Percentiles rank a stretch among this genome's conserved stretches.
phyloP scores from a whole-genome alignment of 1,284 basidiomycete genomes.

The Microbotryum violaceum region DNA sequence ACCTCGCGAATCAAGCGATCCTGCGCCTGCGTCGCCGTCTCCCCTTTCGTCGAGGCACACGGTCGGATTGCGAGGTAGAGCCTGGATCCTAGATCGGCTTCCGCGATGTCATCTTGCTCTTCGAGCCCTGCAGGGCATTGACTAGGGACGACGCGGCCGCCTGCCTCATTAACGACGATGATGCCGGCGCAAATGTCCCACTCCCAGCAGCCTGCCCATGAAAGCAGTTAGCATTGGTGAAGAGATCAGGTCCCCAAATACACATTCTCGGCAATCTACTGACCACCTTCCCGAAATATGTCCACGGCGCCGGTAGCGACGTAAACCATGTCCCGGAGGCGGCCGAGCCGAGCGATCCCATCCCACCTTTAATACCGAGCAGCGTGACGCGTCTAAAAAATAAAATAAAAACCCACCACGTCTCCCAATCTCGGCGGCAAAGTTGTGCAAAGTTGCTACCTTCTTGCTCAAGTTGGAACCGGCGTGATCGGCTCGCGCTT shows the following conservation, averaged over 20 bases:
- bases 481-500: conserved; percentile 31
- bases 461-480: conserved; percentile 34
- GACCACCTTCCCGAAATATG: conserved; percentile 33
- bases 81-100: conserved; percentile 34
- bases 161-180: conserved; percentile 35
- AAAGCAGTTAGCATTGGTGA: neutral
- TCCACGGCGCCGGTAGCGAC: conserved; percentile 37
- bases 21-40: conserved; percentile 32
- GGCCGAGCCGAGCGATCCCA: conserved; percentile 37
- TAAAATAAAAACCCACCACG: too few relatives aligned
- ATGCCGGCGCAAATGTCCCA: conserved; percentile 38
- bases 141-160: conserved; percentile 36
- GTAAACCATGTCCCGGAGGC: conserved; percentile 36
- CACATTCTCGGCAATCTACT: neutral
- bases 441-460: conserved; percentile 34
- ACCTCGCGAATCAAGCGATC: conserved; percentile 33
- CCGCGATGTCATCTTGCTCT: conserved; percentile 17
- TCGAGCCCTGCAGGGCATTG: conserved; percentile 24
- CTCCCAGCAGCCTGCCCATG: conserved; percentile 37
- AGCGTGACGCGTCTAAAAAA: too few relatives aligned
- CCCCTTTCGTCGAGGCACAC: conserved; percentile 25
- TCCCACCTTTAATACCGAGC: conserved; percentile 35
- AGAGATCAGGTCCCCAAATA: too few relatives aligned
- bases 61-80: conserved; percentile 36
- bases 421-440: conserved; percentile 34